Base-by-base conservation (phyloP, 2,329 filamentous ascomycete genomes). In the Microsporum canis region DNA sequence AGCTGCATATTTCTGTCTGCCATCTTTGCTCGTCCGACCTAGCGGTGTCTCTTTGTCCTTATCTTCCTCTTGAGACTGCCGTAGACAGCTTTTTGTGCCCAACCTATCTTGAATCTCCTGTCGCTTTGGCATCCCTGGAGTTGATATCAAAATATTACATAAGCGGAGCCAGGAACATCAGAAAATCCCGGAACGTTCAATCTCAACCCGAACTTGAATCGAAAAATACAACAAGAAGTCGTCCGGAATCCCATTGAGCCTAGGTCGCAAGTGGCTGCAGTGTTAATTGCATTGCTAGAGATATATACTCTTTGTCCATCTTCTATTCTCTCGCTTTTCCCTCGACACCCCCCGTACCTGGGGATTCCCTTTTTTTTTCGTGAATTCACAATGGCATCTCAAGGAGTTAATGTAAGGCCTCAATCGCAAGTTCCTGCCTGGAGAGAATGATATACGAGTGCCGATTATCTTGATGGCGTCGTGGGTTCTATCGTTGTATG, bases 391-490 rank as follows among this genome's bases (percentile, higher is more conserved):
- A 87, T 87, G 84, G 82, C 84, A 66, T 79, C 83, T 67, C 84
- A 85, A 74, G 84, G 84, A 80, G 83, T 86, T 74, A 87, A 87
- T 76, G 84, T 87, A 70, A 71, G 77, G 49, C 49, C 17, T n/a
- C 27, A 43, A 53, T 29, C 49, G 49, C 49, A 14, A 53, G 17
- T 34, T 53, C 49, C 49, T 53, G 49, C 4, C 45, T 31, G 49
- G 8, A 53, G 33, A 38, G 4, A 39, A 6, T 49, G 29, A 29
- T 27, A 31, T 43, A 14, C 39, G 39, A 12, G 41, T 17, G 12
- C n/a, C 38, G 5, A n/a, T 55, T 51, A 17, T 29, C 33, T n/a
- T 3, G 57, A 43, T 43, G 14, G 29, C 14, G 23, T 47, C 17
- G 34, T 47, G 57, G 51, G 5, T 56, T 14, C 8, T 47, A 29